Percentiles rank a stretch among this genome's conserved stretches.
Conservation (phyloP, 305 asterid species). For the Fraxinus paxiana region DNA sequence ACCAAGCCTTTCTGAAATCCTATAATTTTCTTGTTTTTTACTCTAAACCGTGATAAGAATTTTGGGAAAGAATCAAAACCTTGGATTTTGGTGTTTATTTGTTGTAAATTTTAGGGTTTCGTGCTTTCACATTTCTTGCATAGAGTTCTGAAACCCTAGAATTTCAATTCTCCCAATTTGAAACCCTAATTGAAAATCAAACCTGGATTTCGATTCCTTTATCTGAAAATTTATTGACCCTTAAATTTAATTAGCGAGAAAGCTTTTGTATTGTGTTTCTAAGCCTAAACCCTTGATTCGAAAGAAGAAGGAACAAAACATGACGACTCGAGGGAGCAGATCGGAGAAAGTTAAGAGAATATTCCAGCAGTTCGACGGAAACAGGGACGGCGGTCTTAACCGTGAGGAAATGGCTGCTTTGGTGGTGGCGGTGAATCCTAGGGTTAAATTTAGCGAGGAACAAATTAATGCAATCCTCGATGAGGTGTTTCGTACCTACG, state of each 20-base stretch:
- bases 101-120: constrained; percentile 15
- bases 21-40: background rate
- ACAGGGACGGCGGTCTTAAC: constrained; percentile 80
- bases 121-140: constrained; percentile 8
- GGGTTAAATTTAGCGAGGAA: constrained; percentile 89
- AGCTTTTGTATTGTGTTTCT: constrained; percentile 10
- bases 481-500: constrained; percentile 83
- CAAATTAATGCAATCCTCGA: constrained; percentile 87
- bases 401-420: constrained; percentile 89
- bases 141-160: constrained; percentile 12
- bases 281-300: constrained; percentile 20
- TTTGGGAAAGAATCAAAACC: background rate
- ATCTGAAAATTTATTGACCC: constrained; percentile 10
- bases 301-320: constrained; percentile 18
- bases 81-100: background rate
- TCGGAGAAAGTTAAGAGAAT: constrained; percentile 90
- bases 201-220: constrained; percentile 16
- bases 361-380: constrained; percentile 71
- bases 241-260: constrained; percentile 14
- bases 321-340: constrained; percentile 91
- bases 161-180: constrained; percentile 19
- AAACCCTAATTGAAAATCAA: constrained; percentile 11
- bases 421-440: constrained; percentile 87
- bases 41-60: background rate
- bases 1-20: background rate